Percentiles rank a stretch among this genome's conserved stretches.
Evolutionary conservation across 2,329 filamentous ascomycete genomes (phyloP).

Genomic region (Cryoendolithus antarcticus): DNA sequence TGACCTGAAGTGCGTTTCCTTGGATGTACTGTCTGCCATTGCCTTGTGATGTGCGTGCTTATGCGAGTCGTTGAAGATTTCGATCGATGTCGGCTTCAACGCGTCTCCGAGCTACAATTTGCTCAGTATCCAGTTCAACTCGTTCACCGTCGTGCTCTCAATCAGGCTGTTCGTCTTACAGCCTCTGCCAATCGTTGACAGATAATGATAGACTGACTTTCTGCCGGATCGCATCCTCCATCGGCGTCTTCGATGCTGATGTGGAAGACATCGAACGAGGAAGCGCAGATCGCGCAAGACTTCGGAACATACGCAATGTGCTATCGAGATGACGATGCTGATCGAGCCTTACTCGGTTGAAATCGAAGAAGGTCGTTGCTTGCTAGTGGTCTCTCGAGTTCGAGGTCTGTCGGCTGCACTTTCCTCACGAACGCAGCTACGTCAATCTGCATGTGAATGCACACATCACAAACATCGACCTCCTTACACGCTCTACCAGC

Average conservation of each 20-base stretch:
- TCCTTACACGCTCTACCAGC: not conserved
- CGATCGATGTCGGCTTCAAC: conserved; percentile 61
- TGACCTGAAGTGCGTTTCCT: conserved; percentile 74
- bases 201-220: conserved; percentile 45
- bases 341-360: too few species aligned
- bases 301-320: conserved; percentile 1
- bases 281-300: conserved; percentile 6
- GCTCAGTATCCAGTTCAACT: not conserved
- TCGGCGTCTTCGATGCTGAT: conserved; percentile 53
- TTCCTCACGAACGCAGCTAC: too few species aligned
- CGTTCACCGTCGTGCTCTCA: not conserved
- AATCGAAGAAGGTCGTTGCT: too few species aligned
- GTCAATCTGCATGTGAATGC: too few species aligned
- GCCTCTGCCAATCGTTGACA: not conserved
- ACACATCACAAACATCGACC: too few species aligned
- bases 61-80: conserved; percentile 90
- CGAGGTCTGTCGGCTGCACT: too few species aligned
- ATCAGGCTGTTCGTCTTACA: conserved; percentile 9
- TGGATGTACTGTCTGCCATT: conserved; percentile 68
- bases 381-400: too few species aligned
- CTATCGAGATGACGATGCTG: too few species aligned
- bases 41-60: conserved; percentile 82
- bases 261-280: conserved; percentile 25
- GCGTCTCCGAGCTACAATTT: conserved; percentile 56
- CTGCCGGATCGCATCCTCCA: conserved; percentile 71